These are phyloP conservation scores for Coniochaeta sp. DNA, from an alignment of 2,329 filamentous ascomycete genomes.

Conservation along the genomic window DNA sequence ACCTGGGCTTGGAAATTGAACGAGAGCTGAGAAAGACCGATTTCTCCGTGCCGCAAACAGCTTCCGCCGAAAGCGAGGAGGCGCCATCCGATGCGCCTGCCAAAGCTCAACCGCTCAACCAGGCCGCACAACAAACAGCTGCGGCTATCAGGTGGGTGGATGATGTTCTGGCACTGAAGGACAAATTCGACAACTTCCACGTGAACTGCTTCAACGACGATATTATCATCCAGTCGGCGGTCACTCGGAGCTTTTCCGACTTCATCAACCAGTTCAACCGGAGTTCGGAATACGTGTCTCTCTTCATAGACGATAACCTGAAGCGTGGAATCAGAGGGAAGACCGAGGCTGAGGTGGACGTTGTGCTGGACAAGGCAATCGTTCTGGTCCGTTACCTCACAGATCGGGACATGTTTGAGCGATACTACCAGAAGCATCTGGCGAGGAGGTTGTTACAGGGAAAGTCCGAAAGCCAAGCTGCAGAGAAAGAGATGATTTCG, in stretches of 20 bases:
- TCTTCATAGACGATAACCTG: slow-evolving; percentile 95
- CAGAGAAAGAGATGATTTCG: slow-evolving; percentile 90
- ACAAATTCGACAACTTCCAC: slow-evolving; percentile 82
- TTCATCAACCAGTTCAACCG: slow-evolving; percentile 89
- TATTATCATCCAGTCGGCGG: slow-evolving; percentile 67
- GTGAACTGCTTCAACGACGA: slow-evolving; percentile 65
- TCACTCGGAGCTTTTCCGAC: slow-evolving; percentile 81
- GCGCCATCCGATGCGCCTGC: slow-evolving; percentile 34
- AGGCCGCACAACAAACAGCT: slow-evolving; percentile 70
- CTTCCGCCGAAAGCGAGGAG: slow-evolving; percentile 36
- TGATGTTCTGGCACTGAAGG: slow-evolving; percentile 77
- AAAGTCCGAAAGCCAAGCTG: slow-evolving; percentile 84
- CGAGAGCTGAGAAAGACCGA: slow-evolving; percentile 50
- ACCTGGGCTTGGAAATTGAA: slow-evolving; percentile 79
- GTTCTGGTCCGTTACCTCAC: slow-evolving; percentile 78
- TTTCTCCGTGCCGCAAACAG: slow-evolving; percentile 31
- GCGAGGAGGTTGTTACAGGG: slow-evolving; percentile 80
- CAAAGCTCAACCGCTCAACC: slow-evolving; percentile 36
- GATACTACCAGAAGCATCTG: slow-evolving; percentile 96
- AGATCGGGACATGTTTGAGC: slow-evolving; percentile 91
- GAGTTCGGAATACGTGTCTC: slow-evolving; percentile 84
- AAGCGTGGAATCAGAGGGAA: slow-evolving; percentile 92
- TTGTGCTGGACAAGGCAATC: slow-evolving; percentile 81
- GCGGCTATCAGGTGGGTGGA: slow-evolving; percentile 94
- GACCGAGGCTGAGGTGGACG: slow-evolving; percentile 79